Evolutionary conservation across 495 filamentous ascomycete genomes (phyloP).

Genomic region (Bombardia bombarda): DNA sequence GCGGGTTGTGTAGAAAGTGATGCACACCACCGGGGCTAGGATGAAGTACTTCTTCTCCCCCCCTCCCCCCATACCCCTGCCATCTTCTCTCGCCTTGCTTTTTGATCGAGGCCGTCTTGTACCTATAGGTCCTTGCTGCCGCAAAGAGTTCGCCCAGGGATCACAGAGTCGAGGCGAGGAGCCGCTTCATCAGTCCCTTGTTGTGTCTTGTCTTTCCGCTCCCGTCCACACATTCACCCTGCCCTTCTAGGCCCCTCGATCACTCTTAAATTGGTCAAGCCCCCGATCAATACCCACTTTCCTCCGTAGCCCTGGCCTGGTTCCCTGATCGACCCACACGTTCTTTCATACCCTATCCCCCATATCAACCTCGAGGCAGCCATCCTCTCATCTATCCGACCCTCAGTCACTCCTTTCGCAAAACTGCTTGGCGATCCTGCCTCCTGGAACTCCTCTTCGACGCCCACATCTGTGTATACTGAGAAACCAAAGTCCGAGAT

Average conservation of each 20-base stretch:
- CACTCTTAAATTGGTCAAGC: constrained; percentile 26
- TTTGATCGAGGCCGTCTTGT: constrained; percentile 1
- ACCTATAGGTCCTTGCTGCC: neutral
- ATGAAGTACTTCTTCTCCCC: constrained; percentile 3
- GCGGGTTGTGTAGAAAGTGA: neutral
- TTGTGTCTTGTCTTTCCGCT: constrained; percentile 15
- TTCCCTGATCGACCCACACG: constrained; percentile 20
- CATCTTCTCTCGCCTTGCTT: constrained; percentile 5
- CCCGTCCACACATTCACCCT: constrained; percentile 6
- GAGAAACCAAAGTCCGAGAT: no score
- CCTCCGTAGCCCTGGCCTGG: constrained; percentile 13
- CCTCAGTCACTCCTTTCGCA: constrained; percentile 37
- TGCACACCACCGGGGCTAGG: neutral
- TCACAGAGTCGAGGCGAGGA: constrained; percentile 6
- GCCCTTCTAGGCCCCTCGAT: constrained; percentile 7
- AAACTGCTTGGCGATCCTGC: neutral
- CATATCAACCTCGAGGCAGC: constrained; percentile 9
- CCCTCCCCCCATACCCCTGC: constrained; percentile 1
- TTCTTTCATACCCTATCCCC: constrained; percentile 22
- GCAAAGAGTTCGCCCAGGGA: constrained; percentile 4
- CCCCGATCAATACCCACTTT: constrained; percentile 12
- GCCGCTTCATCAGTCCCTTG: constrained; percentile 7
- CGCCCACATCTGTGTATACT: neutral
- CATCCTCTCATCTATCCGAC: constrained; percentile 20
- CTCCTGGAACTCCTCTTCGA: neutral